phyloP scores from a whole-genome alignment of 2,329 filamentous ascomycete species.

The Calonectria hawksworthii region DNA sequence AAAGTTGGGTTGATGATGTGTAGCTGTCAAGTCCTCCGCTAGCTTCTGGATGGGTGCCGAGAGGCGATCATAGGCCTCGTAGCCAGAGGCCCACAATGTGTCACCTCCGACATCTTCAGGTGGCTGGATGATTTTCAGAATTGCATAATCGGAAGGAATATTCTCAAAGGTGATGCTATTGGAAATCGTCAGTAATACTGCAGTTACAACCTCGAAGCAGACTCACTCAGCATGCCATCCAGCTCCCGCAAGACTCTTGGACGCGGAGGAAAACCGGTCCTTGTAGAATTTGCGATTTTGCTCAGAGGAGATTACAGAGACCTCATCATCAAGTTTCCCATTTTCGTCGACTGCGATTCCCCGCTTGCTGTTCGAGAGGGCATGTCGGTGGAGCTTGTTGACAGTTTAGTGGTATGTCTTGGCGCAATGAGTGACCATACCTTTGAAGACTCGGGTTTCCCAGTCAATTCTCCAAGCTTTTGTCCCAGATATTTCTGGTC shows the following conservation, averaged over 20 bases:
- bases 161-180: conserved; percentile 29
- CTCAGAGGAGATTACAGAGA: conserved; percentile 29
- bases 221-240: conserved; percentile 34
- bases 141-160: conserved; percentile 26
- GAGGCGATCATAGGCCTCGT: conserved; percentile 29
- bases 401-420: background rate
- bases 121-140: conserved; percentile 27
- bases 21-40: conserved; percentile 25
- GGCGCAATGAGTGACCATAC: background rate
- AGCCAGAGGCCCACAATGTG: conserved; percentile 29
- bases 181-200: background rate
- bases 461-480: conserved; percentile 27
- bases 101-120: conserved; percentile 29
- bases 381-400: conserved; percentile 25
- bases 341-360: conserved; percentile 30
- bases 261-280: conserved; percentile 22
- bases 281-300: conserved; percentile 32
- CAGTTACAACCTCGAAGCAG: no score
- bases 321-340: conserved; percentile 30
- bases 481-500: conserved; percentile 26
- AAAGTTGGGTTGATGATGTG: conserved; percentile 21
- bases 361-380: conserved; percentile 30
- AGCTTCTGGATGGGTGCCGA: conserved; percentile 24
- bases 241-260: conserved; percentile 25
- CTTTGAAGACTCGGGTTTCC: conserved; percentile 33